Conservation (phyloP, 179 eudicot species). For the Gypsophila paniculata region DNA sequence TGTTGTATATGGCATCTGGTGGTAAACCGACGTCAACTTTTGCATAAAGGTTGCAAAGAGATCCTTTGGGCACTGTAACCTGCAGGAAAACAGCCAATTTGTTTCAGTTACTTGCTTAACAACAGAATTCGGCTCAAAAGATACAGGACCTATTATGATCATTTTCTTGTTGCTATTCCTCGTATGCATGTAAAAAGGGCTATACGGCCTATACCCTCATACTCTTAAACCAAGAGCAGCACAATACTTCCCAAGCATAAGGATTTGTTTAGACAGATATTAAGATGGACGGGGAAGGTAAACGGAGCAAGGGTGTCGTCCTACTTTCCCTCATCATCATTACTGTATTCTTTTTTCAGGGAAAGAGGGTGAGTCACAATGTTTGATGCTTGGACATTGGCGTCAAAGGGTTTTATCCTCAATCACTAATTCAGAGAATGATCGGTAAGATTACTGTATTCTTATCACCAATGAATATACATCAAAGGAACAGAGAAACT, state of each 20-base stretch:
- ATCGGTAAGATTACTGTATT: not conserved
- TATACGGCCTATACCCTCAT: not conserved
- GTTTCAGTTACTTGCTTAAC: slow-evolving; percentile 5
- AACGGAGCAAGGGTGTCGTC: too few relatives aligned
- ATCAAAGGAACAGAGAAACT: not conserved
- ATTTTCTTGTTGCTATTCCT: not conserved
- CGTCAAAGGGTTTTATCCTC: not conserved
- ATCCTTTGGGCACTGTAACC: slow-evolving; percentile 94
- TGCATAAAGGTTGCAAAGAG: slow-evolving; percentile 73
- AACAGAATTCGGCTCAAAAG: not conserved
- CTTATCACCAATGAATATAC: not conserved
- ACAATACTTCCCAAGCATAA: not conserved
- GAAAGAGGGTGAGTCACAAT: not conserved
- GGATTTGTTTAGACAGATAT: too few relatives aligned
- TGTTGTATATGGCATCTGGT: slow-evolving; percentile 88
- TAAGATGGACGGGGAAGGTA: too few relatives aligned
- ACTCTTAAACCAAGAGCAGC: not conserved
- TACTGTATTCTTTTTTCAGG: not conserved
- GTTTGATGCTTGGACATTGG: not conserved
- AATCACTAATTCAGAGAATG: not conserved
- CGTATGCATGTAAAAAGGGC: too few relatives aligned
- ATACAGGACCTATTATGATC: not conserved
- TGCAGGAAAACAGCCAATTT: slow-evolving; percentile 33
- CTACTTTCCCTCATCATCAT: too few relatives aligned
- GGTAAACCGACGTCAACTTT: slow-evolving; percentile 76